Evolutionary conservation across 306 rosid species (phyloP).

Genomic region (Luffa aegyptiaca): DNA sequence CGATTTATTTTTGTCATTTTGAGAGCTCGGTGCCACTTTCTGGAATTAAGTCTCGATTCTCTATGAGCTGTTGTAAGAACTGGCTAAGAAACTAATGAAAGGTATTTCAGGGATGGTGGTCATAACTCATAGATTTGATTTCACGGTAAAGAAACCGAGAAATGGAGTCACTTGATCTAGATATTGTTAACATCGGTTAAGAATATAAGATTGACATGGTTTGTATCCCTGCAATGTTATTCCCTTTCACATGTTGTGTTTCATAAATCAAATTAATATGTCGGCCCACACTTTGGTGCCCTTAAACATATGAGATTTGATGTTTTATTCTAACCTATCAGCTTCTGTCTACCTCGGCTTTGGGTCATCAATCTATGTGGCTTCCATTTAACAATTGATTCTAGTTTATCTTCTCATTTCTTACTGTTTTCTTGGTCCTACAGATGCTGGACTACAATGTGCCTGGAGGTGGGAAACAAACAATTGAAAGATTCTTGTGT

Average conservation of each 20-base stretch:
- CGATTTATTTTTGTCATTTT: neutral
- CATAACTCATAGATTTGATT: neutral
- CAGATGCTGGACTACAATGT: constrained; percentile 94
- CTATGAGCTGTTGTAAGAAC: neutral
- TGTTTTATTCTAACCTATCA: neutral
- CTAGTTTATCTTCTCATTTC: neutral
- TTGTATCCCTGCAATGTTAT: neutral
- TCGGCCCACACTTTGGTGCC: neutral
- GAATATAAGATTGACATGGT: neutral
- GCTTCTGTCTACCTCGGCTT: neutral
- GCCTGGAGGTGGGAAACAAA: constrained; percentile 59
- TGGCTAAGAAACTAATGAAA: neutral
- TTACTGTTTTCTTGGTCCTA: constrained; percentile 3
- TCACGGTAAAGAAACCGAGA: neutral
- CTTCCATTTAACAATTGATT: neutral
- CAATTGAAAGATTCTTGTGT: constrained; percentile 12
- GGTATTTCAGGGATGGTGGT: neutral
- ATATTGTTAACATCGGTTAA: neutral
- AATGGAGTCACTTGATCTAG: neutral
- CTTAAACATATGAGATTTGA: neutral
- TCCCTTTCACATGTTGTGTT: neutral
- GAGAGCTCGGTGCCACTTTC: neutral
- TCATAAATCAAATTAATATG: neutral
- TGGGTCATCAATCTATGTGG: neutral
- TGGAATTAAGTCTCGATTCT: neutral